phyloP scores from a whole-genome alignment of 805 yeast genomes.

The Suhomyces faveliae region DNA sequence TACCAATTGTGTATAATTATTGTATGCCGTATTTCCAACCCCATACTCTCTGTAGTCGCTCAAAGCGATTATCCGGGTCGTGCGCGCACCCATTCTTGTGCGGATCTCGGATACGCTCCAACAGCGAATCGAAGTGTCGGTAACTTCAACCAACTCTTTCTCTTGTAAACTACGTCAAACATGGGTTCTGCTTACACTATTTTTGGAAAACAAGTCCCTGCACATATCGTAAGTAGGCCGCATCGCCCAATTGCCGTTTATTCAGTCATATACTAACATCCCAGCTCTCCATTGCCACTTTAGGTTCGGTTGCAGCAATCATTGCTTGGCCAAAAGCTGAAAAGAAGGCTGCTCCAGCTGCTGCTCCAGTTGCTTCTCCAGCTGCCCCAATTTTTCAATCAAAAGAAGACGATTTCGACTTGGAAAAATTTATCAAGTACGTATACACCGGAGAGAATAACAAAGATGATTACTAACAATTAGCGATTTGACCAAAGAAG shows the following conservation, averaged over 20 bases:
- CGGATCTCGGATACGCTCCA: conserved; percentile 4
- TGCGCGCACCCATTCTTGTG: background rate
- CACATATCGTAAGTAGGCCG: conserved; percentile 39
- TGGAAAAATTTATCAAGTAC: conserved; percentile 43
- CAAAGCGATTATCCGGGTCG: background rate
- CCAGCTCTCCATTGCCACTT: conserved; percentile 43
- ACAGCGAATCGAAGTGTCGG: conserved; percentile 1
- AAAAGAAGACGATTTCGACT: conserved; percentile 43
- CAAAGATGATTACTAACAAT: conserved; percentile 10
- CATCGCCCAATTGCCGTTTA: background rate
- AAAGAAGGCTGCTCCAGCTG: conserved; percentile 20
- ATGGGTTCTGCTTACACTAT: conserved; percentile 45
- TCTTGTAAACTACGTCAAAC: background rate
- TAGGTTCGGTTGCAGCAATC: conserved; percentile 38
- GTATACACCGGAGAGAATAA: conserved; percentile 19
- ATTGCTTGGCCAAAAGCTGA: conserved; percentile 38
- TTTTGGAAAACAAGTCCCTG: conserved; percentile 45
- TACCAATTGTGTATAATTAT: too few species aligned
- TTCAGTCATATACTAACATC: background rate
- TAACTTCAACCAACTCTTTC: background rate
- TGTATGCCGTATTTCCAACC: too few species aligned
- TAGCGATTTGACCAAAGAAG: conserved; percentile 44
- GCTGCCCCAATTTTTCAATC: conserved; percentile 21
- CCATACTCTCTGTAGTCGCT: background rate
- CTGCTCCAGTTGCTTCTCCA: conserved; percentile 20